Evolutionary conservation across 108 stramenopile species (phyloP).

Genomic region (Aurantiochytrium sp.): DNA sequence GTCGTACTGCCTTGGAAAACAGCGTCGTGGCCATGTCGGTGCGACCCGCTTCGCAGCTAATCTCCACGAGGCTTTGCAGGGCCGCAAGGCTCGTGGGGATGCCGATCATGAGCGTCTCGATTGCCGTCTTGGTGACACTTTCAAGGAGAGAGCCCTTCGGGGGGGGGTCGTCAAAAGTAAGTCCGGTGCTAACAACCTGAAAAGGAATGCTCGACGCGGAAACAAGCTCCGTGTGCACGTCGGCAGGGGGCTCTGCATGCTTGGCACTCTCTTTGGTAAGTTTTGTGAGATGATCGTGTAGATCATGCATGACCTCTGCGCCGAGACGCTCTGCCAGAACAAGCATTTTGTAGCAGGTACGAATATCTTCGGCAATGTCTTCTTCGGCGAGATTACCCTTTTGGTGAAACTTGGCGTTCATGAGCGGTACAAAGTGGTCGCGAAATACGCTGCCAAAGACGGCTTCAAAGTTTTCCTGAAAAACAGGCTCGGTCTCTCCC

Average conservation of each 20-base stretch:
- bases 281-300: neutral
- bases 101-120: neutral
- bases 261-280: neutral
- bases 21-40: neutral
- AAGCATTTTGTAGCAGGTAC: neutral
- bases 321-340: neutral
- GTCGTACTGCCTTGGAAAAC: neutral
- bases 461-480: neutral
- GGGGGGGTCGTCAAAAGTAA: neutral
- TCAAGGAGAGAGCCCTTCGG: neutral
- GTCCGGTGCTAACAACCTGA: neutral
- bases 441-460: neutral
- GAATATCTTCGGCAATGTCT: neutral
- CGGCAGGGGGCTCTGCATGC: neutral
- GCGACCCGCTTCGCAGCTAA: neutral
- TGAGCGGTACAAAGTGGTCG: neutral
- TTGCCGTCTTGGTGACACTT: neutral
- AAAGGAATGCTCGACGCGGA: neutral
- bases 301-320: neutral
- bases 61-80: neutral
- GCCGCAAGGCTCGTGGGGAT: neutral
- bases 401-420: neutral
- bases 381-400: neutral
- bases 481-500: neutral
- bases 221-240: neutral